Conservation (phyloP, 108 stramenopile species). For the Skeletonema menzelii region DNA sequence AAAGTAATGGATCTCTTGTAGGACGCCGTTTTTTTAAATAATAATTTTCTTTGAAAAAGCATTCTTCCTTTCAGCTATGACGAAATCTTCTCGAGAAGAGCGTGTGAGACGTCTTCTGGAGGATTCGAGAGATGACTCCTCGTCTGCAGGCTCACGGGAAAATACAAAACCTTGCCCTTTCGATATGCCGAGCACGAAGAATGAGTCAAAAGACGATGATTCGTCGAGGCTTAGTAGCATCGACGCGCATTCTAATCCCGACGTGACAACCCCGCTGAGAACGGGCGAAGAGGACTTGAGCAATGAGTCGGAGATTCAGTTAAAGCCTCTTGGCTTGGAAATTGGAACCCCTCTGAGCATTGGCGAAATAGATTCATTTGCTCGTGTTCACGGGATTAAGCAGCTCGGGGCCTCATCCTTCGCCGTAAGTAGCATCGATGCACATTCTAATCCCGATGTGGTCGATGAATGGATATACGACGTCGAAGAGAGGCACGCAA, state of each 20-base stretch:
- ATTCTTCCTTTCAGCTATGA: background rate
- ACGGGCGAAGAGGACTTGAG: background rate
- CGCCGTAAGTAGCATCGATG: background rate
- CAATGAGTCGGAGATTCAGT: no score
- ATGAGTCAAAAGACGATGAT: background rate
- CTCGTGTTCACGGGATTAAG: no score
- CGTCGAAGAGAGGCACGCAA: conserved; percentile 73
- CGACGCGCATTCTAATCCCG: no score
- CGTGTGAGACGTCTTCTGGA: background rate
- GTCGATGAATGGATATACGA: conserved; percentile 74
- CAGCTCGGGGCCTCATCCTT: background rate
- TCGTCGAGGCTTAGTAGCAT: no score
- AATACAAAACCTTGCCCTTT: background rate
- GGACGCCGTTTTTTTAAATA: no score
- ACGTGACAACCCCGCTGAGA: no score
- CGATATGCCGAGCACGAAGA: background rate
- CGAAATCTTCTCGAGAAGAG: background rate
- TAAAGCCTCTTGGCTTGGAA: no score
- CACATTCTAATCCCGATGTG: background rate
- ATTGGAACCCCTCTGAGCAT: no score
- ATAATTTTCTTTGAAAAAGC: no score
- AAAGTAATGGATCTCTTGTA: no score
- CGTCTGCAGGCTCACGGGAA: background rate
- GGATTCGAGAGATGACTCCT: background rate
- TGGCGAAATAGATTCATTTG: no score